Evolutionary conservation across 768 basidiomycete genomes (phyloP).

Genomic region (Trametes cinnabarina): DNA sequence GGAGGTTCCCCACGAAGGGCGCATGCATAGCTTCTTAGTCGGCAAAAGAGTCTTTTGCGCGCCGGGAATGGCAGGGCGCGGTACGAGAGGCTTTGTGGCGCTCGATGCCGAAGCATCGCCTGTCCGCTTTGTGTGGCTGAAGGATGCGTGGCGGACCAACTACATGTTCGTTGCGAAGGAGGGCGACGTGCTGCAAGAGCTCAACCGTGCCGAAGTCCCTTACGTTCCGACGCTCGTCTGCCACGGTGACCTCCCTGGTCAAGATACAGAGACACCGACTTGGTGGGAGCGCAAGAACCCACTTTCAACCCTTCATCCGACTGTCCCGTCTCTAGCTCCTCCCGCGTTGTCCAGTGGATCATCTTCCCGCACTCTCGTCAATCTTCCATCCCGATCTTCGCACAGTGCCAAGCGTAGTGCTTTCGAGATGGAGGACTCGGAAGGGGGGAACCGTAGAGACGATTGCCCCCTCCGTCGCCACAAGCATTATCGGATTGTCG

Average conservation of each 20-base stretch:
- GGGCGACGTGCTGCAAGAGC: background rate
- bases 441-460: background rate
- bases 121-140: constrained; percentile 9
- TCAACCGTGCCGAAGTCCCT: background rate
- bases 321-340: too few relatives aligned
- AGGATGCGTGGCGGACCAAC: constrained; percentile 3
- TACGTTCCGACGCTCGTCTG: constrained; percentile 7
- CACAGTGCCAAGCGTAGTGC: background rate
- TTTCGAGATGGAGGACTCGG: background rate
- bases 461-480: background rate
- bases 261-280: background rate
- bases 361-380: too few relatives aligned
- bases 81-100: constrained; percentile 11
- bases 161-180: background rate
- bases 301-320: background rate
- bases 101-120: background rate
- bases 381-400: too few relatives aligned
- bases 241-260: background rate
- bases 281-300: background rate
- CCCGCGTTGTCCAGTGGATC: background rate
- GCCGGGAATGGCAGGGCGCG: constrained; percentile 9
- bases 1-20: background rate
- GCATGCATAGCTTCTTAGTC: background rate
- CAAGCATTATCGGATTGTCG: constrained; percentile 8
- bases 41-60: background rate